phyloP scores from a whole-genome alignment of 106 monocot species.

The Dendrobium chrysotoxum region DNA sequence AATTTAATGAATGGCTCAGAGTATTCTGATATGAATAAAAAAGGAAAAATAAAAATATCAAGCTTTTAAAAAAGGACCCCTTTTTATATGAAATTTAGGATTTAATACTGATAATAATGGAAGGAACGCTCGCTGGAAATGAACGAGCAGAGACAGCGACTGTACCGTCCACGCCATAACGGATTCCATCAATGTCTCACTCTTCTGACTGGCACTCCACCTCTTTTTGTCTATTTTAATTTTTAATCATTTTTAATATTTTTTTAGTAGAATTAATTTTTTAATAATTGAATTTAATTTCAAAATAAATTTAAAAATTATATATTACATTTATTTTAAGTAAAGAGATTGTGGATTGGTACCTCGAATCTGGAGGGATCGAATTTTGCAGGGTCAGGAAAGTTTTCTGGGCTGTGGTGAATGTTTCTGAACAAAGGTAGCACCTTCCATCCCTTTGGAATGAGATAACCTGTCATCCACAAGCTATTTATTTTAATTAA shows the following conservation, averaged over 20 bases:
- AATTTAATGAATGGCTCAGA: no score
- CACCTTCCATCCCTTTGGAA: conserved; percentile 98
- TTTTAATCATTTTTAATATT: no score
- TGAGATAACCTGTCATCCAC: conserved; percentile 63
- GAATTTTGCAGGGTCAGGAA: conserved; percentile 76
- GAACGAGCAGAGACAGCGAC: neutral
- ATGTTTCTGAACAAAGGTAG: conserved; percentile 91
- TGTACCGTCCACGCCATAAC: neutral
- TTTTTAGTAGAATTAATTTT: no score
- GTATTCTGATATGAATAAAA: no score
- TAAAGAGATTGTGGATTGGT: neutral
- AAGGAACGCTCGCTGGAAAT: neutral
- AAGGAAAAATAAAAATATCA: no score
- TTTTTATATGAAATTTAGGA: no score
- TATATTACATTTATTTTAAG: no score
- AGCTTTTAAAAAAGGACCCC: no score
- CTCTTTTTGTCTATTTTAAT: no score
- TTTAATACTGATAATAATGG: neutral
- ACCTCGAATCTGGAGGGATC: conserved; percentile 98
- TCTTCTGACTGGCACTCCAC: no score
- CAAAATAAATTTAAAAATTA: no score
- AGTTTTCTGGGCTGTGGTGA: conserved; percentile 81
- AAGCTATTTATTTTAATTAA: neutral
- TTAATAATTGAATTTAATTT: no score
- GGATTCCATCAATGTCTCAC: neutral